Conservation (phyloP, 2,329 filamentous ascomycete genomes). For the Microsporum audouinii region DNA sequence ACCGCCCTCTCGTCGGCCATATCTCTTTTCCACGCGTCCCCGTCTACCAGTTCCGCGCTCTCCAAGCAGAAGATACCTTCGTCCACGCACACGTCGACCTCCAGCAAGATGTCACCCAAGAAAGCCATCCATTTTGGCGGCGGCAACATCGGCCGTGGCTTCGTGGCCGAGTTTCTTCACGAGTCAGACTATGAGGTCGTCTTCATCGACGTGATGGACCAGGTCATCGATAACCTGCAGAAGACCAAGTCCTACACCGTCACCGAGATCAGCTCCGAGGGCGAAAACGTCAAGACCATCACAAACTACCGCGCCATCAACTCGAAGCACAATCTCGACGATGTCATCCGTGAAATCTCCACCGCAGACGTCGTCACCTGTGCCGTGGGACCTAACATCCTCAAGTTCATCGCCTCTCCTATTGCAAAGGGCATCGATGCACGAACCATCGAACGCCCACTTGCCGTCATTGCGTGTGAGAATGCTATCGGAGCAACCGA, state of each 20-base stretch:
- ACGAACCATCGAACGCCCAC: conserved; percentile 52
- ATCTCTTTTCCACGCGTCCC: background rate
- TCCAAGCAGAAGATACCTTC: background rate
- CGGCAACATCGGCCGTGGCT: conserved; percentile 77
- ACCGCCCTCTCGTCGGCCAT: background rate
- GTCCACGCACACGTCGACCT: background rate
- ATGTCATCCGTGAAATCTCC: conserved; percentile 73
- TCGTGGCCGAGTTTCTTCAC: conserved; percentile 84
- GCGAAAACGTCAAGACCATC: conserved; percentile 69
- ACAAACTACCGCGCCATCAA: conserved; percentile 96
- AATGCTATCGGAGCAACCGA: conserved; percentile 94
- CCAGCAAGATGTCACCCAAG: conserved; percentile 13
- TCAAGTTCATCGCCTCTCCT: conserved; percentile 90
- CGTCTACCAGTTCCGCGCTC: background rate
- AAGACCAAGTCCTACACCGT: conserved; percentile 69
- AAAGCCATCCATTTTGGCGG: conserved; percentile 78
- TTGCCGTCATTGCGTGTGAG: conserved; percentile 94
- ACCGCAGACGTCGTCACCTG: conserved; percentile 88
- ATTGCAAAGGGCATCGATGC: conserved; percentile 88
- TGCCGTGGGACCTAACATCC: conserved; percentile 89
- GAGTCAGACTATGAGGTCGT: conserved; percentile 91
- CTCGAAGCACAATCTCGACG: conserved; percentile 71
- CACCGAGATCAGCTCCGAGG: conserved; percentile 79
- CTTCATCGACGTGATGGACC: conserved; percentile 88
- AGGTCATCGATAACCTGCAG: conserved; percentile 70